Base-by-base conservation (phyloP, 176 grass and related monocot genomes). In the Cymbopogon citratus region DNA sequence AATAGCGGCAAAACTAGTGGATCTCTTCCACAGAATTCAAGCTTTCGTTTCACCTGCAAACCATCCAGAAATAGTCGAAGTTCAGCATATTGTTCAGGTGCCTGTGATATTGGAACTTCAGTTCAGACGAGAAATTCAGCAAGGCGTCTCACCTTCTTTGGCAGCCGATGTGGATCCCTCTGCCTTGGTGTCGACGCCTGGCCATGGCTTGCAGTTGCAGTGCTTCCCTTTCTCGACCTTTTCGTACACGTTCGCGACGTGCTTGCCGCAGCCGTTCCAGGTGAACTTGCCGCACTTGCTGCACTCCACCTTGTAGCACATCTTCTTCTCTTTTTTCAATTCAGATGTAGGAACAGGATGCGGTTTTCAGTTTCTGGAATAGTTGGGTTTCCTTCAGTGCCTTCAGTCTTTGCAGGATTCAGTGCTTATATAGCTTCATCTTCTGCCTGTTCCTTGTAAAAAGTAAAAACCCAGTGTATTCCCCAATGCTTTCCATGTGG, bases 291-390 rank as follows among this genome's bases (percentile, higher is more conserved):
- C 75, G 31, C 86, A 91, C 46, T 72, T 82, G 63, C 79, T 80
- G 65, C 90, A 92, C 27, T 92, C 83, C 71, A 68, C 79, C 75
- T 83, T 89, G 24, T 46, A 60, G 62, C 90, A 92, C 87, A 89
- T 92, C 78, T 14, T 21, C 46, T 10, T 19, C 43, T 23, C 2
- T 57, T 57, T 8, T 25, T 25, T 60, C 9, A 25, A 5, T 60
- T 60, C 56, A 48, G 52, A 26, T 73, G 25, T 9, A n/a, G 43
- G 5, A 71, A 11, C 15, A 11, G 34, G 35, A 14, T 78, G 41
- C 6, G 73, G 25, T 12, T 71, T 77, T 63, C 28, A 8, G 29
- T 24, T 52, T 33, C 43, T 86, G 56, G 21, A 46, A 36, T 48
- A 19, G 24, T 62, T n/a, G n/a, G n/a, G n/a, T 81, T 41, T 60